A percentile compares a stretch with the other conserved stretches of the same genome.
Conservation (phyloP, 768 basidiomycete genomes). For the Tubosaeta sp. region DNA sequence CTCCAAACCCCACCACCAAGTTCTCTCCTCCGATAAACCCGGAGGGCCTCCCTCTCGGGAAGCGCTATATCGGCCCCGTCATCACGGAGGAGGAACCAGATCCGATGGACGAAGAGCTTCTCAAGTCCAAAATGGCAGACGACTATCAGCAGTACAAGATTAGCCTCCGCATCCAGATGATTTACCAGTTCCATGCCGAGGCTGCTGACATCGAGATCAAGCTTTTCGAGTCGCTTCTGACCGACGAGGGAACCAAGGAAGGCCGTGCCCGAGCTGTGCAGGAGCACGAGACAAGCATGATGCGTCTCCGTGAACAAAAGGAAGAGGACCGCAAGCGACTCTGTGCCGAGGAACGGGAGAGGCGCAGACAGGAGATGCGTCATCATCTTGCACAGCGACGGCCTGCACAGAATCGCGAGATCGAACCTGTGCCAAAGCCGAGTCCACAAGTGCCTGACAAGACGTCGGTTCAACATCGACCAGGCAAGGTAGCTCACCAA, state of each 20-base stretch:
- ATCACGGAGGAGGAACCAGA: slow-evolving; percentile 27
- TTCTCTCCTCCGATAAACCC: slow-evolving; percentile 22
- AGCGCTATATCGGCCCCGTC: slow-evolving; percentile 32
- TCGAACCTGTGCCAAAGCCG: slow-evolving; percentile 11
- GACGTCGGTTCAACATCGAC: slow-evolving; percentile 9
- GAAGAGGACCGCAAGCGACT: slow-evolving; percentile 30
- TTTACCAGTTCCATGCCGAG: slow-evolving; percentile 29
- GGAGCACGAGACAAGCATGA: slow-evolving; percentile 31
- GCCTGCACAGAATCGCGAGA: slow-evolving; percentile 12
- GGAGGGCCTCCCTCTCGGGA: slow-evolving; percentile 22
- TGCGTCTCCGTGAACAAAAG: slow-evolving; percentile 31
- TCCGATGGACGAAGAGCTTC: slow-evolving; percentile 24
- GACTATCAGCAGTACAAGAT: slow-evolving; percentile 31
- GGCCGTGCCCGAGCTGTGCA: slow-evolving; percentile 26
- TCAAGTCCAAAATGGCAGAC: slow-evolving; percentile 32
- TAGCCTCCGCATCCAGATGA: slow-evolving; percentile 33
- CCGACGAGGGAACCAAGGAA: slow-evolving; percentile 27
- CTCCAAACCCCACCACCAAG: slow-evolving; percentile 19
- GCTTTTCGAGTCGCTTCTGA: slow-evolving; percentile 26
- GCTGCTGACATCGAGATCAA: slow-evolving; percentile 29
- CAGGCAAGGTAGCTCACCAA: slow-evolving; percentile 17
- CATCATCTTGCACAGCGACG: slow-evolving; percentile 21
- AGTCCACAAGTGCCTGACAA: slow-evolving; percentile 16
- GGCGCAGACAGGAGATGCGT: slow-evolving; percentile 17
- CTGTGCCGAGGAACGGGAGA: slow-evolving; percentile 28